These are phyloP conservation scores for Rhizomucor miehei DNA, from an alignment of 371 early-diverging fungal species.

Conservation along the genomic window DNA sequence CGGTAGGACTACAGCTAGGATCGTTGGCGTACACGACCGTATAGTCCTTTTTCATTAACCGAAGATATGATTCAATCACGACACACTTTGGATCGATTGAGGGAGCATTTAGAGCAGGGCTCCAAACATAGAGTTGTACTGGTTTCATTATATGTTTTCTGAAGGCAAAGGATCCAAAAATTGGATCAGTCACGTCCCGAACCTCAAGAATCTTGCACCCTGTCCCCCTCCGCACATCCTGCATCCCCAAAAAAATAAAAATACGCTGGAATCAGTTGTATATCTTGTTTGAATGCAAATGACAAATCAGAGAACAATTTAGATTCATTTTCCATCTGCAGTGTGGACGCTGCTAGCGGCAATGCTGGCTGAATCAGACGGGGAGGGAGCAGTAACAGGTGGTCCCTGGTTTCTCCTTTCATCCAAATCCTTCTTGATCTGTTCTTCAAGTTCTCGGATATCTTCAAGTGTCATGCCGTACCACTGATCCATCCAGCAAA, in stretches of 20 bases:
- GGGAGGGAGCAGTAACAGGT: slow-evolving; percentile 2
- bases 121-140: slow-evolving; percentile 58
- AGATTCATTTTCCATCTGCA: slow-evolving; percentile 4
- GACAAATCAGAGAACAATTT: not conserved
- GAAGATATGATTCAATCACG: slow-evolving; percentile 51
- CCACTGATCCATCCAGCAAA: slow-evolving; percentile 74
- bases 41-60: slow-evolving; percentile 45
- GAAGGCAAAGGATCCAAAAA: not conserved
- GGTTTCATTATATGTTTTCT: slow-evolving; percentile 13
- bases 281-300: not conserved
- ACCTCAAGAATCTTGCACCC: too few relatives aligned
- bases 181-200: not conserved
- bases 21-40: slow-evolving; percentile 52
- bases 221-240: too few relatives aligned
- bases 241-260: too few relatives aligned
- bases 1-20: slow-evolving; percentile 56
- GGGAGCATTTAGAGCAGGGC: slow-evolving; percentile 52
- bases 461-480: slow-evolving; percentile 69
- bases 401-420: slow-evolving; percentile 24
- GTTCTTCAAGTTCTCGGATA: slow-evolving; percentile 60
- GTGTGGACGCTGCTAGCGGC: slow-evolving; percentile 10
- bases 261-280: too few relatives aligned
- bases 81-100: slow-evolving; percentile 63
- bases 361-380: slow-evolving; percentile 13
- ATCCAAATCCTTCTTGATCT: slow-evolving; percentile 60